Percentiles rank a stretch among this genome's conserved stretches.
These are phyloP conservation scores for Cucumis cinereus DNA, from an alignment of 306 rosid species.

Conservation along the genomic window DNA sequence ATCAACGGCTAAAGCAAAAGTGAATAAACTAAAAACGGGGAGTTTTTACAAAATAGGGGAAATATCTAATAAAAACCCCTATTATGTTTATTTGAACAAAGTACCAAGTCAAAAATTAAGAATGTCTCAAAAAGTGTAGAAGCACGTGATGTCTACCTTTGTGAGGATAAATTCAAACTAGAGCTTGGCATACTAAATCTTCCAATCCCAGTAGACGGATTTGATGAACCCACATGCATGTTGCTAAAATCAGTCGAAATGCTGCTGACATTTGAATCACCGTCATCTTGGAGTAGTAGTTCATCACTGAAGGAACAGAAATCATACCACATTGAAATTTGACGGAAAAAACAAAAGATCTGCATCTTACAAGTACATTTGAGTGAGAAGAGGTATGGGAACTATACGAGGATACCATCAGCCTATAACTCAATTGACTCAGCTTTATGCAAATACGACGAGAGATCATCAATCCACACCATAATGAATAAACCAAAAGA, in stretches of 20 bases:
- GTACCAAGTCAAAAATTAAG: neutral
- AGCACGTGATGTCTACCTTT: conserved; percentile 34
- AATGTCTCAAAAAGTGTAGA: neutral
- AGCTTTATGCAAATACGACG: neutral
- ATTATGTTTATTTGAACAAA: neutral
- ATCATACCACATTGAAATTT: conserved; percentile 8
- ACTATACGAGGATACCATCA: neutral
- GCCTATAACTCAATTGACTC: neutral
- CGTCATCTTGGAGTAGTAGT: conserved; percentile 93
- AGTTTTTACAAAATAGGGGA: too few species aligned
- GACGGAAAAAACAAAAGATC: neutral
- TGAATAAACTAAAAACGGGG: too few species aligned
- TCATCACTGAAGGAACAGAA: conserved; percentile 64
- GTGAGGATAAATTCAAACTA: conserved; percentile 33
- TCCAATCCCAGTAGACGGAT: conserved; percentile 55
- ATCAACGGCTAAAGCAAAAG: too few species aligned
- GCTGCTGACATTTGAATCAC: conserved; percentile 44
- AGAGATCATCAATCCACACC: neutral
- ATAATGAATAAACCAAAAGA: neutral
- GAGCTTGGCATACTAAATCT: conserved; percentile 38
- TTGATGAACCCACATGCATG: conserved; percentile 60
- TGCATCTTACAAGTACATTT: neutral
- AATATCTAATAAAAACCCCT: too few species aligned
- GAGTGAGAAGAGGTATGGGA: neutral
- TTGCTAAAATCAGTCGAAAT: conserved; percentile 48